Conservation (phyloP, 2,329 filamentous ascomycete species). For the Diaporthe eres region DNA sequence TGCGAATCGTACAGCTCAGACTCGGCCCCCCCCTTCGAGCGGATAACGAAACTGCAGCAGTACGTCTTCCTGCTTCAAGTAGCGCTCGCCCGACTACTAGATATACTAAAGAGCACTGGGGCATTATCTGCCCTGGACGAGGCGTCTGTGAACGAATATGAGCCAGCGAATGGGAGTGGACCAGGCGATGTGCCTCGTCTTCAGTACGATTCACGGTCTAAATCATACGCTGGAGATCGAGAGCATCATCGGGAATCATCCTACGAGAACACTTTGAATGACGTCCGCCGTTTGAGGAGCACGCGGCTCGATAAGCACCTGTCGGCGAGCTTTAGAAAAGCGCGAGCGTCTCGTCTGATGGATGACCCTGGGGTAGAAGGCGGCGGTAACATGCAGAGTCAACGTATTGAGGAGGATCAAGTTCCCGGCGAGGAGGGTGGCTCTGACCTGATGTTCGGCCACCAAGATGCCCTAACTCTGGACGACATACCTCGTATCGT, state of each 20-base stretch:
- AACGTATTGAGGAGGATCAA: slow-evolving; percentile 86
- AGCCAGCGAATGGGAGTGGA: slow-evolving; percentile 74
- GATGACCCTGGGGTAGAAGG: slow-evolving; percentile 82
- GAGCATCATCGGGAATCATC: slow-evolving; percentile 79
- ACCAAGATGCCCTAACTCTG: slow-evolving; percentile 91
- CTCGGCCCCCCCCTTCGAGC: slow-evolving; percentile 70
- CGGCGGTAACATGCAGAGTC: slow-evolving; percentile 67
- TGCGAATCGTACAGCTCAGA: slow-evolving; percentile 74
- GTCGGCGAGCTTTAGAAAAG: slow-evolving; percentile 92
- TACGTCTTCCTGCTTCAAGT: slow-evolving; percentile 95
- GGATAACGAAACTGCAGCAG: slow-evolving; percentile 89
- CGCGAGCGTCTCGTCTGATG: slow-evolving; percentile 91
- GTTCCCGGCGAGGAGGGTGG: slow-evolving; percentile 77
- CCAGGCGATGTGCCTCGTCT: slow-evolving; percentile 66
- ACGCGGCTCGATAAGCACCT: slow-evolving; percentile 95
- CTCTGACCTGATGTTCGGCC: slow-evolving; percentile 87
- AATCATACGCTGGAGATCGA: slow-evolving; percentile 77
- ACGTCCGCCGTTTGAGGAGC: slow-evolving; percentile 91
- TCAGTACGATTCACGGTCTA: slow-evolving; percentile 78
- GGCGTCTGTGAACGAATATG: slow-evolving; percentile 75
- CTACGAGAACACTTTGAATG: slow-evolving; percentile 95
- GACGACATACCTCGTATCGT: slow-evolving; percentile 98
- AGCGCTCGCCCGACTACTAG: slow-evolving; percentile 88
- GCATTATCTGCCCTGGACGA: slow-evolving; percentile 85
- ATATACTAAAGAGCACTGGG: slow-evolving; percentile 87